Percentiles rank a stretch among this genome's conserved stretches.
phyloP scores from a whole-genome alignment of 139 green algal genomes.

The Ulvella scutata region DNA sequence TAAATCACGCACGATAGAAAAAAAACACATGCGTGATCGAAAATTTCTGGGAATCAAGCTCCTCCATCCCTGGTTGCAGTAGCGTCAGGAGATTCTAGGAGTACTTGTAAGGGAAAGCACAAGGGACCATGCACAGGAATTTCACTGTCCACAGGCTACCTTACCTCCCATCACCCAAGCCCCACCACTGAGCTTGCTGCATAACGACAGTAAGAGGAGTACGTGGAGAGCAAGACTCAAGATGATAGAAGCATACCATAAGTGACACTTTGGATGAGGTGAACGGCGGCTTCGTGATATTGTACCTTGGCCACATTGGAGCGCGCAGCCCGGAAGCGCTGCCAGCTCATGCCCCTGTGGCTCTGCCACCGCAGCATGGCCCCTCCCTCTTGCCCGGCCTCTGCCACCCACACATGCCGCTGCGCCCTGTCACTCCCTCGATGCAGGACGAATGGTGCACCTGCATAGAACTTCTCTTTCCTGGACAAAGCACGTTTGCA shows the following conservation, averaged over 20 bases:
- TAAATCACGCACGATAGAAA: no score
- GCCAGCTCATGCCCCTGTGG: neutral
- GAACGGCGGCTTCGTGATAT: neutral
- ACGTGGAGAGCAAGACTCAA: no score
- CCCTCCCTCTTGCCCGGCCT: neutral
- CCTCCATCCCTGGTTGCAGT: no score
- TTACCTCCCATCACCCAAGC: no score
- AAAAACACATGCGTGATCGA: no score
- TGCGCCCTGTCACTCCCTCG: neutral
- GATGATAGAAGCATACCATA: neutral
- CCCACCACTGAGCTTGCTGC: neutral
- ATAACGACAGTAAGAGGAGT: neutral
- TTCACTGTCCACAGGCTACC: no score
- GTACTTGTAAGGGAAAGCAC: no score
- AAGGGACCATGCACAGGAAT: no score
- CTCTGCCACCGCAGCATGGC: constrained; percentile 2
- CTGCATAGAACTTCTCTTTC: no score
- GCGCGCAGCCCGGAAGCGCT: neutral
- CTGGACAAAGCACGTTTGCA: no score
- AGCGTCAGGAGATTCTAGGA: no score
- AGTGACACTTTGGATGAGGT: neutral
- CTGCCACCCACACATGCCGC: neutral
- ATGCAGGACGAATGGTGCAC: neutral
- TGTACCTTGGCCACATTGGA: neutral
- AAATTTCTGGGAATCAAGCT: no score